Percentiles rank a stretch among this genome's conserved stretches.
These are phyloP conservation scores for Chlamydomonas asymmetrica DNA, from an alignment of 139 green algal genomes.

Conservation along the genomic window DNA sequence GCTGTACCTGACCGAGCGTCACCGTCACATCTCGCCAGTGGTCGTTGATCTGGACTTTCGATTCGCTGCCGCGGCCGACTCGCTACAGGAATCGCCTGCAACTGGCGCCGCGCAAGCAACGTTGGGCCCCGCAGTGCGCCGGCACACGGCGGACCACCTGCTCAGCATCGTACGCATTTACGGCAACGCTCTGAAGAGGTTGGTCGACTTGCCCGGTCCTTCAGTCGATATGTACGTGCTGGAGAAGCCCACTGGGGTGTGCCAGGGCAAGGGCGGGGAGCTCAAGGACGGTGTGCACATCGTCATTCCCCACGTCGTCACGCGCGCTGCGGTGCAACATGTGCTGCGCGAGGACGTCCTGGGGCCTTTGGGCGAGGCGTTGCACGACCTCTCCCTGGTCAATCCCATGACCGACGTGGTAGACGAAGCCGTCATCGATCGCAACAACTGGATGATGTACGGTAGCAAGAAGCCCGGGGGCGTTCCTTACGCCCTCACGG, in stretches of 20 bases:
- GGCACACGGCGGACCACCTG: not conserved
- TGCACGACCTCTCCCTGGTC: not conserved
- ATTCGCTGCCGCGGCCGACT: not conserved
- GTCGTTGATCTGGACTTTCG: slow-evolving; percentile 21
- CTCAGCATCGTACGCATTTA: not conserved
- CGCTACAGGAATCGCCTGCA: no score
- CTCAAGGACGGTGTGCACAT: slow-evolving; percentile 28
- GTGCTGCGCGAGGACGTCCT: slow-evolving; percentile 7
- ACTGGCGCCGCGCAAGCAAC: not conserved
- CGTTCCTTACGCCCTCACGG: slow-evolving; percentile 1
- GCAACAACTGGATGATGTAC: slow-evolving; percentile 32
- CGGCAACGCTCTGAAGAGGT: not conserved
- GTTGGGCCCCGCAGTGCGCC: not conserved
- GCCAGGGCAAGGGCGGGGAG: no score
- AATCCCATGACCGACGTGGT: slow-evolving; percentile 11
- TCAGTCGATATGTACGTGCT: slow-evolving; percentile 7
- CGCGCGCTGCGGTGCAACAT: slow-evolving; percentile 7
- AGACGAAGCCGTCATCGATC: slow-evolving; percentile 26
- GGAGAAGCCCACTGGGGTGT: slow-evolving; percentile 10
- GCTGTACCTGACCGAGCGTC: slow-evolving; percentile 15
- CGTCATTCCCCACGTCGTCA: slow-evolving; percentile 13
- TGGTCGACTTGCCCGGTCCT: no score
- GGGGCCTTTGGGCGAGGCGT: not conserved
- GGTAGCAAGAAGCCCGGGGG: slow-evolving; percentile 4
- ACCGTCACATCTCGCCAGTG: slow-evolving; percentile 17